These are phyloP conservation scores for Coprinopsis strossmayeri DNA, from an alignment of 768 basidiomycete genomes.

Conservation along the genomic window DNA sequence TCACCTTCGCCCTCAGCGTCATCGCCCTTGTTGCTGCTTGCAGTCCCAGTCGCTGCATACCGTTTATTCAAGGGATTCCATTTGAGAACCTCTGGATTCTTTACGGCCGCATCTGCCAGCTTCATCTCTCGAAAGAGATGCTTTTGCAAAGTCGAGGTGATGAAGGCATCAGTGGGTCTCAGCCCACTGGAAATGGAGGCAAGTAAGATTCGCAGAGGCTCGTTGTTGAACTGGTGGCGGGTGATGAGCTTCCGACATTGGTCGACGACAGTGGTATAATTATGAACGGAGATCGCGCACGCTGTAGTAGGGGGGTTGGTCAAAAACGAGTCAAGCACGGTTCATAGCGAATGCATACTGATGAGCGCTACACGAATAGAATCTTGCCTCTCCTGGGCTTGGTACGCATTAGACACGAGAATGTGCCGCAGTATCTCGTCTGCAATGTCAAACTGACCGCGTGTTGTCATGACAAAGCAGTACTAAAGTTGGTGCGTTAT, in stretches of 20 bases:
- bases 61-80: constrained; percentile 60
- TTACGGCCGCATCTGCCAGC: constrained; percentile 57
- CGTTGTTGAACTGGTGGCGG: constrained; percentile 79
- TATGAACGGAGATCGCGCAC: constrained; percentile 57
- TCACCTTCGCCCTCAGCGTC: constrained; percentile 17
- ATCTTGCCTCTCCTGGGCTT: constrained; percentile 53
- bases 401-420: constrained; percentile 66
- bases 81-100: constrained; percentile 50
- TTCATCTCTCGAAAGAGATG: constrained; percentile 72
- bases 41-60: constrained; percentile 32
- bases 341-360: constrained; percentile 37
- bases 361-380: constrained; percentile 72
- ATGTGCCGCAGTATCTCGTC: constrained; percentile 77
- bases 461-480: constrained; percentile 59
- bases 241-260: constrained; percentile 73
- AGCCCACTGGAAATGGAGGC: constrained; percentile 69
- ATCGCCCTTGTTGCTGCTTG: constrained; percentile 28
- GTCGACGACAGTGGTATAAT: constrained; percentile 56
- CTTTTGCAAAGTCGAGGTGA: constrained; percentile 75
- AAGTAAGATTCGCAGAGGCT: constrained; percentile 71
- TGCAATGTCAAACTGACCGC: constrained; percentile 57
- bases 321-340: too few relatives aligned
- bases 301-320: too few relatives aligned
- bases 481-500: constrained; percentile 55
- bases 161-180: constrained; percentile 67